Conservation (phyloP, 2,329 filamentous ascomycete genomes). For the Lasiodiplodia theobromae region DNA sequence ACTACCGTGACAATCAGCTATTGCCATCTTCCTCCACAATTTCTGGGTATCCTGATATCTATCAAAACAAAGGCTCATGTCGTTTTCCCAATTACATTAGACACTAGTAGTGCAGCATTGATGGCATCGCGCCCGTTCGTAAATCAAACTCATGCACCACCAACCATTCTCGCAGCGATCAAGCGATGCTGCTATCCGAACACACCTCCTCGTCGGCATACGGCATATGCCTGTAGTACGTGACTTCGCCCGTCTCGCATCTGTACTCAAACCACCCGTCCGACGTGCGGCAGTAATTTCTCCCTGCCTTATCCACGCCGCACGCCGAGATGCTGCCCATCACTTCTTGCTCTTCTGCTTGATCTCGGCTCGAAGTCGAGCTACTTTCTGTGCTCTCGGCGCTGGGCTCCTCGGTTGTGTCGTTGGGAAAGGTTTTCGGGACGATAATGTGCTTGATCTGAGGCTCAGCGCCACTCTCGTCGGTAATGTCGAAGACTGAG, state of each 20-base stretch:
- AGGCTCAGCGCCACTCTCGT: background rate
- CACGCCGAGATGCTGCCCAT: constrained; percentile 1
- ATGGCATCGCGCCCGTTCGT: background rate
- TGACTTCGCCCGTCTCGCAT: constrained; percentile 13
- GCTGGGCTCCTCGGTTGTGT: background rate
- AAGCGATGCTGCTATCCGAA: constrained; percentile 13
- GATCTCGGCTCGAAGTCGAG: background rate
- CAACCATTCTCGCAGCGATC: background rate
- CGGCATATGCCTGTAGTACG: constrained; percentile 7
- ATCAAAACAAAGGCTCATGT: background rate
- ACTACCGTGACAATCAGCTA: background rate
- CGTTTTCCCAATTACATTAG: constrained; percentile 3
- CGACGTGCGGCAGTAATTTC: constrained; percentile 13
- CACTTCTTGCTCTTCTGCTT: background rate
- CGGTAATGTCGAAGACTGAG: constrained; percentile 11
- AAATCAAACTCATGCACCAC: background rate
- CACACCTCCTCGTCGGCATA: constrained; percentile 13
- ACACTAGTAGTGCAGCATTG: background rate
- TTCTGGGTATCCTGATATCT: background rate
- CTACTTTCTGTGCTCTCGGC: background rate
- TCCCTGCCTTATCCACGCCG: constrained; percentile 8
- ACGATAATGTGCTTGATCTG: constrained; percentile 8
- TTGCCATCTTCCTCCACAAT: background rate
- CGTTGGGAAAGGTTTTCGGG: background rate
- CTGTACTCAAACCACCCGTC: constrained; percentile 18